phyloP scores from a whole-genome alignment of 768 basidiomycete genomes.

The Tricholoma matsutake region DNA sequence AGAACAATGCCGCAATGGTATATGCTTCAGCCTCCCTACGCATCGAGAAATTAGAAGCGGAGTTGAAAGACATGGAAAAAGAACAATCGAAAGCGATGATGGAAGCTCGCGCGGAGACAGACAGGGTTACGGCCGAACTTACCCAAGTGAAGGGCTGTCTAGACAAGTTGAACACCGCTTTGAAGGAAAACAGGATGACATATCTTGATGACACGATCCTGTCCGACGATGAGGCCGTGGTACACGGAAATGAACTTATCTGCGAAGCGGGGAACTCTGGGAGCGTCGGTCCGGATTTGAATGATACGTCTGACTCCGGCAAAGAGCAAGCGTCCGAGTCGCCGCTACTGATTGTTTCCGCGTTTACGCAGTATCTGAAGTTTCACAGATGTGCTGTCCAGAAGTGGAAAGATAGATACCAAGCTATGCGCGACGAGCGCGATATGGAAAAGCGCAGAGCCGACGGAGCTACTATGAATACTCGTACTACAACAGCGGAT shows the following conservation, averaged over 20 bases:
- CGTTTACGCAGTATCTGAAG: not conserved
- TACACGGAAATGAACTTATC: not conserved
- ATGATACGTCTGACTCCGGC: not conserved
- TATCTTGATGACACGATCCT: not conserved
- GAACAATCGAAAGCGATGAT: not conserved
- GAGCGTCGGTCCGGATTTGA: not conserved
- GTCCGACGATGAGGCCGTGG: not conserved
- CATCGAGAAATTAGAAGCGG: not conserved
- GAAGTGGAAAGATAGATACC: not conserved
- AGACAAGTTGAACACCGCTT: not conserved
- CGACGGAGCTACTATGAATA: not conserved
- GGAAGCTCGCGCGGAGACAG: not conserved
- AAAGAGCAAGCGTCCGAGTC: not conserved
- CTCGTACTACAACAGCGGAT: not conserved
- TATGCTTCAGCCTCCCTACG: not conserved
- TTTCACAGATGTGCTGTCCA: not conserved
- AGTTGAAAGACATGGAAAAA: not conserved
- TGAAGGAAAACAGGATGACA: not conserved
- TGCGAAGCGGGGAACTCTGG: not conserved
- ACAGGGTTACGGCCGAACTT: not conserved
- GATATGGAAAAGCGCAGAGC: not conserved
- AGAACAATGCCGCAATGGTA: not conserved
- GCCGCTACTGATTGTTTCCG: not conserved
- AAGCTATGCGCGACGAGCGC: not conserved
- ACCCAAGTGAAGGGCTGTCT: not conserved